Evolutionary conservation across 2,329 filamentous ascomycete species (phyloP).

Genomic region (Aspergillus unguis): DNA sequence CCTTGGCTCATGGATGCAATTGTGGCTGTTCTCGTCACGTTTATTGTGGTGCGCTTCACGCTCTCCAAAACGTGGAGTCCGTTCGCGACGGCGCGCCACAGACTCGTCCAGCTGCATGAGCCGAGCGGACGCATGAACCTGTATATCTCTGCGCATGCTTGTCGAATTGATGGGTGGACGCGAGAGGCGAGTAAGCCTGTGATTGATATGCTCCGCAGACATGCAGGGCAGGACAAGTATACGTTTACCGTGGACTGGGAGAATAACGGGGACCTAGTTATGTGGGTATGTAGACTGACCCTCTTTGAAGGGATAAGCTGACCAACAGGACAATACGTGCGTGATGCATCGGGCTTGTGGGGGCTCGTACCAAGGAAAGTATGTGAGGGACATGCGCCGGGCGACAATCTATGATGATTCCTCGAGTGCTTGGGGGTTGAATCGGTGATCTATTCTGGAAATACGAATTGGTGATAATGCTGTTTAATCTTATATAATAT

Average conservation of each 20-base stretch:
- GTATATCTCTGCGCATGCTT: not conserved
- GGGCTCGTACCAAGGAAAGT: constrained; percentile 48
- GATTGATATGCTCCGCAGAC: not conserved
- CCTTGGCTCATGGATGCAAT: too few relatives aligned
- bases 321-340: not conserved
- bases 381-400: constrained; percentile 53
- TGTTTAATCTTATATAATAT: too few relatives aligned
- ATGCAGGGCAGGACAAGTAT: not conserved
- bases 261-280: not conserved
- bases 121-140: not conserved
- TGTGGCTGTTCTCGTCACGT: too few relatives aligned
- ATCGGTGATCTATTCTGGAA: constrained; percentile 21
- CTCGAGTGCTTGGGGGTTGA: constrained; percentile 43
- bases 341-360: constrained; percentile 25
- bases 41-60: too few relatives aligned
- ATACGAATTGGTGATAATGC: too few relatives aligned
- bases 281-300: not conserved
- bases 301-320: too few relatives aligned
- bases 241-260: not conserved
- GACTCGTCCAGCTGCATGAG: not conserved
- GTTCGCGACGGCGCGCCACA: not conserved
- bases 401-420: constrained; percentile 54
- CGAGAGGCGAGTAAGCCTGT: not conserved
- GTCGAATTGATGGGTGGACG: not conserved
- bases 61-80: too few relatives aligned